Percentiles rank a stretch among this genome's conserved stretches.
Evolutionary conservation across 257 asterid genomes (phyloP).

Genomic region (Gentiana macrophylla): DNA sequence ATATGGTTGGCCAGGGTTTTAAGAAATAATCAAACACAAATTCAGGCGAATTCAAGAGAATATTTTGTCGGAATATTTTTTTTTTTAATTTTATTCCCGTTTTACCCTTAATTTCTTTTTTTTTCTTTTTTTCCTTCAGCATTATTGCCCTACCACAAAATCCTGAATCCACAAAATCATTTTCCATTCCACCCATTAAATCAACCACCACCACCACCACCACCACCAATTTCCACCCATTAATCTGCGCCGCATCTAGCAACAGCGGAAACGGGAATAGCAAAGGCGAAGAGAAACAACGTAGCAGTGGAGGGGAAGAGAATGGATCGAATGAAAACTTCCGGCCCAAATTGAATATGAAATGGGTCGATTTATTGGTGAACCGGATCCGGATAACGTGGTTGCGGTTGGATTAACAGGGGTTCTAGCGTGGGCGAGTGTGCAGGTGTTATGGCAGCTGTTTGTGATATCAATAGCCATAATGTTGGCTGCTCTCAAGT

Average conservation of each 20-base stretch:
- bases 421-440: slow-evolving; percentile 92
- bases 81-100: no score
- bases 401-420: slow-evolving; percentile 95
- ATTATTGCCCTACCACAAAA: no score
- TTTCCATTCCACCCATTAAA: no score
- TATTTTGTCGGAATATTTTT: no score
- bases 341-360: slow-evolving; percentile 48
- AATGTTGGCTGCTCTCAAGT: slow-evolving; percentile 73
- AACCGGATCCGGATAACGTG: slow-evolving; percentile 83
- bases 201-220: no score
- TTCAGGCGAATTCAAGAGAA: no score
- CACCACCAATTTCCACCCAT: neutral
- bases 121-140: no score
- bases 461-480: slow-evolving; percentile 59
- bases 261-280: neutral
- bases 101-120: no score
- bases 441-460: slow-evolving; percentile 85
- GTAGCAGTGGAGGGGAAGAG: slow-evolving; percentile 6
- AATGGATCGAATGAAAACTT: slow-evolving; percentile 20
- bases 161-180: no score
- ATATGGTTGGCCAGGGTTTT: no score
- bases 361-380: slow-evolving; percentile 59
- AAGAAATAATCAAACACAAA: no score
- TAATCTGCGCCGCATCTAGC: slow-evolving; percentile 1
- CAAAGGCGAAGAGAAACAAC: neutral